Base-by-base conservation (phyloP, 1,139 yeast genomes). In the Lodderomyces jiufengensis region DNA sequence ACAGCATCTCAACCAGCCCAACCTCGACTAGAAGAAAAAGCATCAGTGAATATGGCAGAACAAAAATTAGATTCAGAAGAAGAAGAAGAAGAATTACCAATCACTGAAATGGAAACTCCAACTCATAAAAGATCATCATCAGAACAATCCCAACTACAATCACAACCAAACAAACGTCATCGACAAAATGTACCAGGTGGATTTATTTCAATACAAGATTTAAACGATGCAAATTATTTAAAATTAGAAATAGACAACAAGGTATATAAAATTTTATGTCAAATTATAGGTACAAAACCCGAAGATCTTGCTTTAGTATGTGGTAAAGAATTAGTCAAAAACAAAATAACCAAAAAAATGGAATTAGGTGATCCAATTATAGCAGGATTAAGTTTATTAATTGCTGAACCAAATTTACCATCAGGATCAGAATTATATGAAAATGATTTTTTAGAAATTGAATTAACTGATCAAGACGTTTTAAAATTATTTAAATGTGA, bases 301-400 rank as follows among this genome's bases (percentile, higher is more conserved):
- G 8, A 27, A 4, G 33, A 41, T 33, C 33, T 37, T 37, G 18
- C 37, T 9, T 33, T 39, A 20, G 21, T 39, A 12, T 39, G 40
- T 24, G 40, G 38, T n/a, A 36, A 36, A 20, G 15, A 25, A 10
- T 36, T 31, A n/a, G 23, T 3, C 5, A 18, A 18, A 18, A 7
- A 18, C 7, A 5, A 5, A 18, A 18, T 18, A 16, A 20, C 29
- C 31, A 3, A 6, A 14, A 9, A 26, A 10, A 12, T 18, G 9
- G 12, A 9, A n/a, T 4, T 29, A 7, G 32, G 32, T 16, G 32
- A 37, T 21, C 37, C 37, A 3, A 14, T 32, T 9, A 20, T 28
- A 9, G 30, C 24, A 9, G 40, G 33, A 27, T 29, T 37, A 24
- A 29, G 24, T 9, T 34, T 37, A 24, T 22, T 25, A 4, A 33